A percentile compares a stretch with the other conserved stretches of the same genome.
Evolutionary conservation across 768 basidiomycete species (phyloP).

Genomic region (Gloeophyllum trabeum): DNA sequence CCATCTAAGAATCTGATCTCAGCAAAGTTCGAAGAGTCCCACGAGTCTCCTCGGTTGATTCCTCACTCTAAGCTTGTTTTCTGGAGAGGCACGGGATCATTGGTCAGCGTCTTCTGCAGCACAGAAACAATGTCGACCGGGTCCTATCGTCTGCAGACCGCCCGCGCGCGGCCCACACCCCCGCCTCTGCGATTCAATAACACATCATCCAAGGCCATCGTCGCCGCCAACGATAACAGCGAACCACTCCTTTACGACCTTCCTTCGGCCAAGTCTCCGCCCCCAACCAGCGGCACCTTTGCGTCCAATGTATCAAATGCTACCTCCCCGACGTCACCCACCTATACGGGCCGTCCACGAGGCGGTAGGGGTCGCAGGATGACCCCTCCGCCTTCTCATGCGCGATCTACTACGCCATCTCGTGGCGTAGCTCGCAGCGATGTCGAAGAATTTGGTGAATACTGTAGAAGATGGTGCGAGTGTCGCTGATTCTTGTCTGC

Average conservation of each 20-base stretch:
- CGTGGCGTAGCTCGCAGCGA: slow-evolving; percentile 46
- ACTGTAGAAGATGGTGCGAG: slow-evolving; percentile 67
- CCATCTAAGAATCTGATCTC: too few relatives aligned
- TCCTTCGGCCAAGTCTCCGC: slow-evolving; percentile 1
- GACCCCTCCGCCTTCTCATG: slow-evolving; percentile 35
- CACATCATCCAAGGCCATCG: slow-evolving; percentile 5
- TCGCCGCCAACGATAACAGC: neutral
- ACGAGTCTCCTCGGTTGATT: too few relatives aligned
- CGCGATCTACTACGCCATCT: slow-evolving; percentile 59
- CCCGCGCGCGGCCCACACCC: slow-evolving; percentile 7
- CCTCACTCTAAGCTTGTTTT: too few relatives aligned
- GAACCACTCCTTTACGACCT: neutral
- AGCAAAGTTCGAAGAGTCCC: too few relatives aligned
- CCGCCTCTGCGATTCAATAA: slow-evolving; percentile 4
- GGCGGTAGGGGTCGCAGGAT: neutral
- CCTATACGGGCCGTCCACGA: neutral
- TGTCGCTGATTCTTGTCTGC: too few relatives aligned
- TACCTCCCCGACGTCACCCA: slow-evolving; percentile 1
- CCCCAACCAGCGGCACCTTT: neutral
- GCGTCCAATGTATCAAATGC: neutral
- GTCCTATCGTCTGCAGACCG: slow-evolving; percentile 6
- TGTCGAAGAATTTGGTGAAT: slow-evolving; percentile 67
- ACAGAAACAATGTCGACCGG: slow-evolving; percentile 2
- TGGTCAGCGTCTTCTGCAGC: neutral
- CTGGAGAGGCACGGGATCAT: neutral